Evolutionary conservation across 2,329 filamentous ascomycete genomes (phyloP).

Genomic region (Tolypocladium album): DNA sequence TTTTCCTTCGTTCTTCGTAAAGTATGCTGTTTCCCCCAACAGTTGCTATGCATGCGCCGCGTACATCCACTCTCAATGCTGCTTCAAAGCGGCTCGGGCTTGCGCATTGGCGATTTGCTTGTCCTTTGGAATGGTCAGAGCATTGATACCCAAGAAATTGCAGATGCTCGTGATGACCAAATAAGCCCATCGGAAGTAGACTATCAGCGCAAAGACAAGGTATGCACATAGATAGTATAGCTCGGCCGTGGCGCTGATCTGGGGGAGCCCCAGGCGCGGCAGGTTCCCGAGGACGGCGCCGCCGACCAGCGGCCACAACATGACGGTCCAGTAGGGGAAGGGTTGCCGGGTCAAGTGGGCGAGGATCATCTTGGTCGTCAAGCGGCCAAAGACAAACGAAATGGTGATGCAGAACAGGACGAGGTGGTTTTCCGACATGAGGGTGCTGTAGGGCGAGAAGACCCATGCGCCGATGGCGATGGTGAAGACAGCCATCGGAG

Average conservation of each 20-base stretch:
- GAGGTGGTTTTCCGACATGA: conserved; percentile 77
- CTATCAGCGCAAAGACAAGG: conserved; percentile 70
- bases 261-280: conserved; percentile 61
- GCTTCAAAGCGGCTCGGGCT: conserved; percentile 26
- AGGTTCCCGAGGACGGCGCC: conserved; percentile 78
- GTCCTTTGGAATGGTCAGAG: conserved; percentile 67
- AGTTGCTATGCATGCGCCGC: not conserved
- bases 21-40: not conserved
- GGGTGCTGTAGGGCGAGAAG: conserved; percentile 74
- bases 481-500: conserved; percentile 77
- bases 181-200: conserved; percentile 88
- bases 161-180: conserved; percentile 88
- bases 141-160: conserved; percentile 85
- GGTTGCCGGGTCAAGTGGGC: conserved; percentile 88
- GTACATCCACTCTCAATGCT: conserved; percentile 12
- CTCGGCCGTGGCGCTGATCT: conserved; percentile 57
- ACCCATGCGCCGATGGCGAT: conserved; percentile 71
- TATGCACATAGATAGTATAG: conserved; percentile 75
- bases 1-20: not conserved
- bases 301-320: conserved; percentile 76
- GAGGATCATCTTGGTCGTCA: conserved; percentile 98
- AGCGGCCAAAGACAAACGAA: conserved; percentile 93
- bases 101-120: conserved; percentile 46
- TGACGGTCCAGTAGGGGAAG: conserved; percentile 93
- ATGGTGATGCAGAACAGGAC: conserved; percentile 88